These are phyloP conservation scores for Meira miltonrushii DNA, from an alignment of 1,284 basidiomycete species.

Conservation along the genomic window DNA sequence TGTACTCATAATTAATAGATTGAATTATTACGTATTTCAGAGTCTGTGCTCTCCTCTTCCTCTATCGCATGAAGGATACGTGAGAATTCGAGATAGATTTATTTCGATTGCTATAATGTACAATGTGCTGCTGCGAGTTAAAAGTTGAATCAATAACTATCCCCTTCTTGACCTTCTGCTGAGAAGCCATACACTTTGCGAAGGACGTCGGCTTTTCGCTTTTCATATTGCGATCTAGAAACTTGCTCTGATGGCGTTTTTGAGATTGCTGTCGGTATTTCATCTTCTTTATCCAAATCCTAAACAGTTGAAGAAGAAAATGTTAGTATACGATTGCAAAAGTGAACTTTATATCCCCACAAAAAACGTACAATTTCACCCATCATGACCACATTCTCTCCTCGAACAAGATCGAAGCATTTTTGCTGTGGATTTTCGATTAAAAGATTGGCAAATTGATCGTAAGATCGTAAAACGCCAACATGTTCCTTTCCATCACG, in stretches of 20 bases:
- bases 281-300: slow-evolving; percentile 49
- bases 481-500: slow-evolving; percentile 93
- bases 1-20: not conserved
- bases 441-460: slow-evolving; percentile 96
- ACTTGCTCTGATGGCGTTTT: slow-evolving; percentile 36
- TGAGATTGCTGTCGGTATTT: slow-evolving; percentile 35
- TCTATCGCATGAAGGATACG: not conserved
- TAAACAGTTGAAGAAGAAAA: slow-evolving; percentile 4
- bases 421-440: slow-evolving; percentile 62
- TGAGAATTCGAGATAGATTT: not conserved
- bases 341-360: too few relatives aligned
- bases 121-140: not conserved
- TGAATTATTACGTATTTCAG: not conserved
- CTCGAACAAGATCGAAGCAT: slow-evolving; percentile 87
- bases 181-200: slow-evolving; percentile 41
- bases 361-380: slow-evolving; percentile 89
- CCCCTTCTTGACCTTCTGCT: slow-evolving; percentile 47
- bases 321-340: not conserved
- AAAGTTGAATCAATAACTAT: slow-evolving; percentile 34
- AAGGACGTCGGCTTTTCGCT: slow-evolving; percentile 38
- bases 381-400: slow-evolving; percentile 94
- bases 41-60: not conserved
- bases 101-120: not conserved
- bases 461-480: slow-evolving; percentile 91
- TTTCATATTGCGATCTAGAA: slow-evolving; percentile 37